phyloP scores from a whole-genome alignment of 768 basidiomycete genomes.

The Hypholoma fasciculare region DNA sequence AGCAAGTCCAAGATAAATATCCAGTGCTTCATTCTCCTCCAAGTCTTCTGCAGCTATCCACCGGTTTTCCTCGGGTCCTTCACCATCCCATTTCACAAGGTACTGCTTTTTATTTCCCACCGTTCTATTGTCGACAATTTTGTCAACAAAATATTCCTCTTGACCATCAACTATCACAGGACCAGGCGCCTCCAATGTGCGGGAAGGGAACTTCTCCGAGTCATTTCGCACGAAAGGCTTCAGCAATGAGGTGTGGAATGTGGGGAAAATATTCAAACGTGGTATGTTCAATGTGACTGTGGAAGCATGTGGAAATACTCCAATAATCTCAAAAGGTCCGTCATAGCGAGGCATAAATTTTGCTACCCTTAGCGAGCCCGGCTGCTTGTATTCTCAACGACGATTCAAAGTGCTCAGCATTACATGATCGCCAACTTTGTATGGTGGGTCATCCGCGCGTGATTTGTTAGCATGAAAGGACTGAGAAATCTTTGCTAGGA shows the following conservation, averaged over 20 bases:
- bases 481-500: conserved; percentile 17
- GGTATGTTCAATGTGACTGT: conserved; percentile 23
- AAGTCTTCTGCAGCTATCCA: conserved; percentile 29
- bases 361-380: conserved; percentile 21
- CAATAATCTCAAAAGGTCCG: conserved; percentile 25
- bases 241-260: conserved; percentile 35
- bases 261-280: conserved; percentile 23
- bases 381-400: conserved; percentile 21
- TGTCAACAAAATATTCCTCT: conserved; percentile 20
- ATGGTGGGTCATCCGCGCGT: background rate
- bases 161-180: conserved; percentile 22
- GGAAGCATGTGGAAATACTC: conserved; percentile 15
- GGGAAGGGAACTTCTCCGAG: conserved; percentile 23
- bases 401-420: conserved; percentile 27
- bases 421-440: conserved; percentile 6
- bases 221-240: conserved; percentile 27
- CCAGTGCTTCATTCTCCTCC: conserved; percentile 19
- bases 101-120: conserved; percentile 25
- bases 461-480: conserved; percentile 10
- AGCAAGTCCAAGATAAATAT: too few species aligned
- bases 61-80: conserved; percentile 19
- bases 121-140: conserved; percentile 25
- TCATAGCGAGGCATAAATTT: conserved; percentile 29
- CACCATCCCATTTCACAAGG: conserved; percentile 29
- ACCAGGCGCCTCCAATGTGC: conserved; percentile 15